These are phyloP conservation scores for Senecio squalidus DNA, from an alignment of 140 eudicot genomes.

Conservation along the genomic window DNA sequence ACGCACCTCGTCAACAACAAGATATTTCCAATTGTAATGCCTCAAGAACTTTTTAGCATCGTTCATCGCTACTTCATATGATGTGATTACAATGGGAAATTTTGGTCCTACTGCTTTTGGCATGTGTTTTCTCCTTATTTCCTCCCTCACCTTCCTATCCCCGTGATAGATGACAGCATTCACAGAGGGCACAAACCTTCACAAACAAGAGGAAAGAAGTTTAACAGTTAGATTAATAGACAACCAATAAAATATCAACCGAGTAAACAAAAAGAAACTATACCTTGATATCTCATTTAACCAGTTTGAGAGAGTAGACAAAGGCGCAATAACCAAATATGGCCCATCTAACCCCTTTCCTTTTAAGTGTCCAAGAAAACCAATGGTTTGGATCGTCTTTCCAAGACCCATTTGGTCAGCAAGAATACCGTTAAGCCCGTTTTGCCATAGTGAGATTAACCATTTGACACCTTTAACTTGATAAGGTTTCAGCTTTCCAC, in stretches of 20 bases:
- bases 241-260: not conserved
- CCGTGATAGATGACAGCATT: constrained; percentile 87
- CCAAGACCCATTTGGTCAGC: constrained; percentile 99
- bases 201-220: constrained; percentile 1
- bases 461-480: constrained; percentile 96
- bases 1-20: constrained; percentile 94
- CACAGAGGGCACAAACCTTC: constrained; percentile 80
- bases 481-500: constrained; percentile 85
- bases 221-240: not conserved
- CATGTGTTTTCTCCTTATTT: constrained; percentile 72
- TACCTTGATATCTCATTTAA: constrained; percentile 80
- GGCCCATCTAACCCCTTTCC: constrained; percentile 98
- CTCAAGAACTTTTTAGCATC: constrained; percentile 69
- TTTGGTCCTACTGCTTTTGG: constrained; percentile 70
- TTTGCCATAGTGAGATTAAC: constrained; percentile 97
- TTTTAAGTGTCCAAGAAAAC: constrained; percentile 87
- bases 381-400: constrained; percentile 92
- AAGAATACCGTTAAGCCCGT: constrained; percentile 90
- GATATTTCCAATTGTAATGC: constrained; percentile 86
- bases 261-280: not conserved
- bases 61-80: constrained; percentile 79
- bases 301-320: constrained; percentile 98
- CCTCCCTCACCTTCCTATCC: constrained; percentile 46
- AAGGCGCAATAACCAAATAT: constrained; percentile 88
- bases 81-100: constrained; percentile 83